These are phyloP conservation scores for Mycena polygramma DNA, from an alignment of 768 basidiomycete genomes.

Conservation along the genomic window DNA sequence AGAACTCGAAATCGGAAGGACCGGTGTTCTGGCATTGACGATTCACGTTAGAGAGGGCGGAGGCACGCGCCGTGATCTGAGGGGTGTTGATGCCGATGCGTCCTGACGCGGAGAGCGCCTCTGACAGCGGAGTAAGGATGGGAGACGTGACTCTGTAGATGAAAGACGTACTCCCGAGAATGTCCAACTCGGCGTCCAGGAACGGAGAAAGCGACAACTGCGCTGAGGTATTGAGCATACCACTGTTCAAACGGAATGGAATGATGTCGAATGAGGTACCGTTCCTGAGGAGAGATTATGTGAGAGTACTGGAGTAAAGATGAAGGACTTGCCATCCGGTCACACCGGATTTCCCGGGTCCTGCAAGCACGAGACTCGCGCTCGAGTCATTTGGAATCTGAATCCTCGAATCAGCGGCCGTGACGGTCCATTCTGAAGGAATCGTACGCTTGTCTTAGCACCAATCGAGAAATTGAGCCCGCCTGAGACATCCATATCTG, in stretches of 20 bases:
- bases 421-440: too few species aligned
- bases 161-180: constrained; percentile 11
- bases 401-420: too few species aligned
- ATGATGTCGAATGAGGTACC: neutral
- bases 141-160: too few species aligned
- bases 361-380: constrained; percentile 14
- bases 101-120: neutral
- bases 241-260: constrained; percentile 29
- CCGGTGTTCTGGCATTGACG: constrained; percentile 18
- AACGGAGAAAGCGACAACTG: constrained; percentile 21
- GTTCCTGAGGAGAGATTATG: neutral
- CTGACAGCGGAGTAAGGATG: too few species aligned
- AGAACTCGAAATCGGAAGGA: constrained; percentile 22
- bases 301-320: too few species aligned
- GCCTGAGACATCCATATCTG: constrained; percentile 5
- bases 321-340: constrained; percentile 13
- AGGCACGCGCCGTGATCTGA: constrained; percentile 1
- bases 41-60: constrained; percentile 19
- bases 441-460: constrained; percentile 12
- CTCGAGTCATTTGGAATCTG: constrained; percentile 13
- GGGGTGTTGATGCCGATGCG: constrained; percentile 22
- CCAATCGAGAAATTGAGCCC: constrained; percentile 29
- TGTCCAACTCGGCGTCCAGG: constrained; percentile 5
- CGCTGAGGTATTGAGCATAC: constrained; percentile 19
- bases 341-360: constrained; percentile 3